phyloP scores from a whole-genome alignment of 768 basidiomycete genomes.

The Boletus rubescentipes region DNA sequence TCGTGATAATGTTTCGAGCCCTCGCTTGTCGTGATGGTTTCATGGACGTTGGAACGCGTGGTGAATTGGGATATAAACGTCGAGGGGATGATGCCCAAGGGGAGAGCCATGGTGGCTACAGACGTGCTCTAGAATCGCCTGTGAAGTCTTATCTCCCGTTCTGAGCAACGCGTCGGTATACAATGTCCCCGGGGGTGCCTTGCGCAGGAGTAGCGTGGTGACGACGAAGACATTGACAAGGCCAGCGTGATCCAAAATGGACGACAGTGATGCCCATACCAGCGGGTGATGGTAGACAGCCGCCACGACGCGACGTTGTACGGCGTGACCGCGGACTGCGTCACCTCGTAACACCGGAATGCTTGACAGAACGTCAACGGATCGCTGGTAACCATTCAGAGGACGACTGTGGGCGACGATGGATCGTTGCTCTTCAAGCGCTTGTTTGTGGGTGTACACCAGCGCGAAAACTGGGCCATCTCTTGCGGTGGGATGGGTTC shows the following conservation, averaged over 20 bases:
- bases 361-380: constrained; percentile 25
- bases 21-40: constrained; percentile 4
- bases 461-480: constrained; percentile 26
- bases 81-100: constrained; percentile 26
- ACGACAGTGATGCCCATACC: constrained; percentile 24
- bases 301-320: constrained; percentile 26
- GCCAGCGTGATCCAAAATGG: constrained; percentile 27
- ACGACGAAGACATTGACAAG: constrained; percentile 28
- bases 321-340: constrained; percentile 13
- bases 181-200: constrained; percentile 19
- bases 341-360: constrained; percentile 15
- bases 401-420: constrained; percentile 17
- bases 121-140: constrained; percentile 16
- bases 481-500: constrained; percentile 3
- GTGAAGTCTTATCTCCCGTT: constrained; percentile 9
- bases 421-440: constrained; percentile 15
- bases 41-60: constrained; percentile 25
- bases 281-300: constrained; percentile 13
- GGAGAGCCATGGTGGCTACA: constrained; percentile 27
- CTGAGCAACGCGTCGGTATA: constrained; percentile 30
- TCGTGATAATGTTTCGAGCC: constrained; percentile 19
- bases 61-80: constrained; percentile 23
- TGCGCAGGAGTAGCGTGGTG: constrained; percentile 22
- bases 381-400: constrained; percentile 32
- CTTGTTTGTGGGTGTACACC: constrained; percentile 21